Conservation (phyloP, 139 green algal species). For the Gonium pectorale region DNA sequence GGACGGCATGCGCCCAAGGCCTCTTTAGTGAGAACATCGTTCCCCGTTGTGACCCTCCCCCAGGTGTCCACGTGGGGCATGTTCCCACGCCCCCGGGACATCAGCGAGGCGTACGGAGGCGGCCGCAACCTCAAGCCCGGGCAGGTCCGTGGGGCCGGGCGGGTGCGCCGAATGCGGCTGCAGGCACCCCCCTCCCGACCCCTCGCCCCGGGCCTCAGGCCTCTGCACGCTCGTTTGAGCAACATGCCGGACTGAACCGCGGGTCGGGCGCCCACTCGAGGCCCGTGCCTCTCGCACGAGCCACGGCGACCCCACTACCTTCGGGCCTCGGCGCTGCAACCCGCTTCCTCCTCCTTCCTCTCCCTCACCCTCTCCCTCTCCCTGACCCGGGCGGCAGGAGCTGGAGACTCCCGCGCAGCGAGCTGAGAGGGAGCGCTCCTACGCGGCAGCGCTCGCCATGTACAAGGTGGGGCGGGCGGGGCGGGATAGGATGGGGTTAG, state of each 20-base stretch:
- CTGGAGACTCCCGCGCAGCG: slow-evolving; percentile 63
- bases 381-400: neutral
- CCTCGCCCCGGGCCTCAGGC: neutral
- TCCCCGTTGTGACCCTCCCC: neutral
- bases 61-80: slow-evolving; percentile 87
- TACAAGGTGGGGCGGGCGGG: too few relatives aligned
- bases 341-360: neutral
- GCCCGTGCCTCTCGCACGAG: too few relatives aligned
- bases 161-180: too few relatives aligned
- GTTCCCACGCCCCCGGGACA: slow-evolving; percentile 88
- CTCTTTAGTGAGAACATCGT: too few relatives aligned
- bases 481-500: too few relatives aligned
- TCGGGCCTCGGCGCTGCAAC: too few relatives aligned
- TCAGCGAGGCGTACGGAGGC: slow-evolving; percentile 83
- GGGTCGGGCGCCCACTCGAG: too few relatives aligned
- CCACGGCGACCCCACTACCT: too few relatives aligned
- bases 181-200: neutral
- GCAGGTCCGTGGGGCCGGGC: slow-evolving; percentile 46
- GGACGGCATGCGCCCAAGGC: too few relatives aligned
- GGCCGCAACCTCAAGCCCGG: slow-evolving; percentile 82
- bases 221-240: neutral
- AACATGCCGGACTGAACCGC: too few relatives aligned
- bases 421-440: slow-evolving; percentile 41
- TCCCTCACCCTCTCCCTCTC: neutral
- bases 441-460: slow-evolving; percentile 42